Evolutionary conservation across 345 rosid species (phyloP), one percentile per base, ranked within the genome.

Genomic region (Salix dunnii): DNA sequence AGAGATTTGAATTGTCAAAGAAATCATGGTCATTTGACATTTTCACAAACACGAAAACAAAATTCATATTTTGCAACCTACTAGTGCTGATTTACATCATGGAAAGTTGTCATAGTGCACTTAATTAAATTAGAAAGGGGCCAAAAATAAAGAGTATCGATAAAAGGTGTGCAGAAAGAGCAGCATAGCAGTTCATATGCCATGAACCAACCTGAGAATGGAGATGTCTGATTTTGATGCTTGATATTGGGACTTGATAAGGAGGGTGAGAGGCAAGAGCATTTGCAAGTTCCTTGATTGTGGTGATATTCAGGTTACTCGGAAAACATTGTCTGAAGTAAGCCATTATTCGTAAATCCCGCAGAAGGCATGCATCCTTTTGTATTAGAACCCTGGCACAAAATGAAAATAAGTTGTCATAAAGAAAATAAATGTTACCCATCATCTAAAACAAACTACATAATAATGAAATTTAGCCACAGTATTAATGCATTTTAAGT

Each of bases 241-340:
- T 85, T 62, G 91, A 84, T 77, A 93, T 74, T 76, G 95, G 92
- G 85, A 96, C 94, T 87, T 92, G 92, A 67, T 93, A 93, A 67
- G 99, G 99, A 88, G 81, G 86, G 78, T 85, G 94, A 60, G 91
- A 89, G 75, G 99, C 90, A 68, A 96, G 85, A 73, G 96, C 97
- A 79, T 84, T 82, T 28, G 97, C 90, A 64, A 96, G 92, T 79
- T 92, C 97, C 92, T 89, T 96, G 76, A 88, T 91, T 35, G 88
- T 89, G 73, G 86, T 83, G 43, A 91, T 87, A 60, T 84, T 88
- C 77, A 84, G 82, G 85, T 83, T 80, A 77, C 86, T 86, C 12
- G 89, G 85, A 75, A 96, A 85, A 84, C 97, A 92, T 79, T 92
- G 97, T 84, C 89, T 90, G 82, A 96, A 93, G 84, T 96, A 96